A percentile compares a stretch with the other conserved stretches of the same genome.
These are phyloP conservation scores for Candida ponderosae DNA, from an alignment of 805 yeast species.

Conservation along the genomic window DNA sequence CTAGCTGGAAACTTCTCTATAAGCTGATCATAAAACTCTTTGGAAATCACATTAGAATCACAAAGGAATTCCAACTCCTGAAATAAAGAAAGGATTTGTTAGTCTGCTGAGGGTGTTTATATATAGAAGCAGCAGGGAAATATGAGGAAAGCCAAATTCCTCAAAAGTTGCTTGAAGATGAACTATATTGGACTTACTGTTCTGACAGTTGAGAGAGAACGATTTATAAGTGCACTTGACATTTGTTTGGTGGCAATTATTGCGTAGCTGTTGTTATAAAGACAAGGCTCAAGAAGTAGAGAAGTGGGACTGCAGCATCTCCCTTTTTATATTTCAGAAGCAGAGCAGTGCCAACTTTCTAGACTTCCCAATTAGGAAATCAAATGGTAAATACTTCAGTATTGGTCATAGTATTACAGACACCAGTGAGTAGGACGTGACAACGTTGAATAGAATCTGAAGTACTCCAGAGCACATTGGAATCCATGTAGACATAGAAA, in stretches of 20 bases:
- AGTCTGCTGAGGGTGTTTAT: no score
- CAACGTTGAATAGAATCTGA: slow-evolving; percentile 57
- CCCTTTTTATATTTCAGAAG: slow-evolving; percentile 2
- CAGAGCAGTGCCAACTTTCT: not conserved
- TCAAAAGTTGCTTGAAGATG: slow-evolving; percentile 5
- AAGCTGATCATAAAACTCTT: slow-evolving; percentile 44
- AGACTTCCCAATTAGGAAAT: slow-evolving; percentile 2
- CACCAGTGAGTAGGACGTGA: slow-evolving; percentile 57
- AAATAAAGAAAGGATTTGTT: no score
- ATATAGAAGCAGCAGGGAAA: no score
- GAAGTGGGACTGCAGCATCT: not conserved
- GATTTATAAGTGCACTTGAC: slow-evolving; percentile 58
- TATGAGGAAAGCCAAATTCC: slow-evolving; percentile 73
- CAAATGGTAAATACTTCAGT: slow-evolving; percentile 14
- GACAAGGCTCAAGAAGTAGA: no score
- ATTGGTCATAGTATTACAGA: slow-evolving; percentile 30
- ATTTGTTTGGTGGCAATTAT: slow-evolving; percentile 20
- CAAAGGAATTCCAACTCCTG: slow-evolving; percentile 69
- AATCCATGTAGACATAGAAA: slow-evolving; percentile 92
- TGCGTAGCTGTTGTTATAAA: slow-evolving; percentile 2
- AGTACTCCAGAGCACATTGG: slow-evolving; percentile 78
- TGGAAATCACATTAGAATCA: slow-evolving; percentile 67
- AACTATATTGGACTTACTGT: slow-evolving; percentile 24
- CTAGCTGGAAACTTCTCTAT: slow-evolving; percentile 46
- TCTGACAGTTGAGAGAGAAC: slow-evolving; percentile 70